These are phyloP conservation scores for Acanthamoeba triangularis DNA, from an alignment of 208 protist species.

Conservation along the genomic window DNA sequence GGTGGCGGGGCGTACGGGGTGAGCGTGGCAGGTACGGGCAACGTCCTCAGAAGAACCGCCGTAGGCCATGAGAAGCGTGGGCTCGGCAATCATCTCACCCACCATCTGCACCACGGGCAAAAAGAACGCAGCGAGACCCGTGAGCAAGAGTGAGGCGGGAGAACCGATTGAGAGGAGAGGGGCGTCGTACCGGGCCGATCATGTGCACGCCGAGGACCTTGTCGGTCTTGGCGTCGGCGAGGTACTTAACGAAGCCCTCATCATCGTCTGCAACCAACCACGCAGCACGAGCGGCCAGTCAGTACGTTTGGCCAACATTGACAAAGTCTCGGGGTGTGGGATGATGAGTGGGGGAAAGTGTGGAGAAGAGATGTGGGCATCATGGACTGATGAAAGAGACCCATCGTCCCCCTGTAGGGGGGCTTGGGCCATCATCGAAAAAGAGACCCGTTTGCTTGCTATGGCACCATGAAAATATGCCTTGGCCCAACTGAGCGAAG, in stretches of 20 bases:
- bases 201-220: slow-evolving; percentile 99
- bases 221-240: slow-evolving; percentile 97
- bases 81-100: slow-evolving; percentile 99
- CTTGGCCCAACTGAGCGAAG: slow-evolving; percentile 7
- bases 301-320: not conserved
- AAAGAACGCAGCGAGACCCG: not conserved
- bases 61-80: slow-evolving; percentile 99
- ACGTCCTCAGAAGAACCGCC: slow-evolving; percentile 98
- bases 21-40: slow-evolving; percentile 99
- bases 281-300: not conserved
- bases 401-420: not conserved
- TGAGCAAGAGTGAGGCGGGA: not conserved
- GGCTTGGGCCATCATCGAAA: not conserved
- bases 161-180: not conserved
- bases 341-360: no score
- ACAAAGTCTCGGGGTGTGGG: not conserved
- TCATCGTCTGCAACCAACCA: slow-evolving; percentile 88
- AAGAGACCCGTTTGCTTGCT: not conserved
- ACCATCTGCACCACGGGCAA: slow-evolving; percentile 87
- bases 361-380: not conserved
- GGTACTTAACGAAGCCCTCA: slow-evolving; percentile 99
- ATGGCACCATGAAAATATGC: not conserved
- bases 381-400: slow-evolving; percentile 2
- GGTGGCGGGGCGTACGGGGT: slow-evolving; percentile 92
- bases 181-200: slow-evolving; percentile 92